A percentile compares a stretch with the other conserved stretches of the same genome.
Evolutionary conservation across 2,329 filamentous ascomycete genomes (phyloP).

Genomic region (Monosporascus cannonballus): DNA sequence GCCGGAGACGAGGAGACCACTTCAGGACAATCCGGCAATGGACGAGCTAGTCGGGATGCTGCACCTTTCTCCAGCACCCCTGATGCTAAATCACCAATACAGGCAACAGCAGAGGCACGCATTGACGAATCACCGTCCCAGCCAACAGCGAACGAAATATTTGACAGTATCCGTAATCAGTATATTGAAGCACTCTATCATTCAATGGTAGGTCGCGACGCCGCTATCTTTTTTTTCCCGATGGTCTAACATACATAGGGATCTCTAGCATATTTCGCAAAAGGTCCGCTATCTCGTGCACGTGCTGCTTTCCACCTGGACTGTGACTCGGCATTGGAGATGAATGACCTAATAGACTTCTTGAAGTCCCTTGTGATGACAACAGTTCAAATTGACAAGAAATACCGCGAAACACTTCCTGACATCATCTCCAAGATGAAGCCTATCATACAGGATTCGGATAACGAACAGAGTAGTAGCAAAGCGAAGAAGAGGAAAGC

Average conservation of each 20-base stretch:
- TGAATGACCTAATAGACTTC: conserved; percentile 60
- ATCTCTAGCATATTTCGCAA: conserved; percentile 76
- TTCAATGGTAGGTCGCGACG: conserved; percentile 46
- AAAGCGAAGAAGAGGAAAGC: conserved; percentile 44
- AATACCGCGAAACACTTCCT: conserved; percentile 67
- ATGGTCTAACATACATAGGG: conserved; percentile 44
- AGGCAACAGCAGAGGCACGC: conserved; percentile 5
- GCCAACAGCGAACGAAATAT: conserved; percentile 45
- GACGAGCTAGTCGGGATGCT: conserved; percentile 1
- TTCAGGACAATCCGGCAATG: conserved; percentile 1
- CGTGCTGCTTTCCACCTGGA: conserved; percentile 63
- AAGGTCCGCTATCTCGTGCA: conserved; percentile 71
- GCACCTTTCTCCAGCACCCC: neutral
- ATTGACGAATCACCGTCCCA: conserved; percentile 20
- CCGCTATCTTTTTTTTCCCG: neutral
- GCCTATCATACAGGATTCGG: conserved; percentile 49
- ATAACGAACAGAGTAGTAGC: conserved; percentile 42
- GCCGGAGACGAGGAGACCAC: conserved; percentile 5
- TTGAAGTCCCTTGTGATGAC: conserved; percentile 63
- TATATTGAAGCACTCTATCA: conserved; percentile 57
- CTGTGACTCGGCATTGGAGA: conserved; percentile 53
- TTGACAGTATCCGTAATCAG: conserved; percentile 51
- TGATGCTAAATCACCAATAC: conserved; percentile 3
- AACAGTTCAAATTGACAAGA: conserved; percentile 67
- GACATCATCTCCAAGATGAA: conserved; percentile 54